Evolutionary conservation across 495 filamentous ascomycete species (phyloP), one percentile per base, ranked within the genome.

Genomic region (Daldinia decipiens): DNA sequence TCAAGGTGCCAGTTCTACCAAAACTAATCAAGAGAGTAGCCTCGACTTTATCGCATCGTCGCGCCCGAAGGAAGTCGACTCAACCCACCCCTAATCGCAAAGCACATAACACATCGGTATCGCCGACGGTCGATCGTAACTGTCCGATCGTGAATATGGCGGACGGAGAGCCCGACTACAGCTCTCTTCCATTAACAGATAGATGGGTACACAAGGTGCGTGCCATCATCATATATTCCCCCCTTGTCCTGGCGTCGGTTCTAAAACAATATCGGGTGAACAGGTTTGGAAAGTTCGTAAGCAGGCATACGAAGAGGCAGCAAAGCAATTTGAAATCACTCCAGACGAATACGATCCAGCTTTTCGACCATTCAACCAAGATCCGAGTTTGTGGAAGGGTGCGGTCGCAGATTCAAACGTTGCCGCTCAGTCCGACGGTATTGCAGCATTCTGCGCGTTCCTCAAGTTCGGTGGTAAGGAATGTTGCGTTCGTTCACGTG

Each of bases 251-350:
- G 6, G 13, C 15, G 26, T 59, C 24, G 24, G 59, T 71, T 43
- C 78, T 81, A 68, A 84, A 47, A 11, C 17, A 29, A 58, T n/a
- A 31, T 58, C 56, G 26, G 38, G 74, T 59, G 17, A 31, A 50
- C 47, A 95, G 90, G 89, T 91, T 76, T 99, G 95, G 95, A 99
- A 99, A 86, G 95, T 95, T 45, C 87, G 95, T 70, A 99, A 99
- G 79, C 87, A 88, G 77, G 95, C 91, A 54, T 99, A 98, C 79
- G 95, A 98, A 82, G 93, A 95, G 68, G 95, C 93, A 47, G 88
- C 92, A 40, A 91, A 93, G 76, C 86, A 88, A 70, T 98, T 99
- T 75, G 91, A 94, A 77, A 85, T 86, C 63, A 93, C 94, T 8
- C 89, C 91, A 59, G 92, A 95, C 82, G 95, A 98, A 78, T 87